Conservation (phyloP, 2,329 filamentous ascomycete genomes). For the Pseudogymnoascus sp. region DNA sequence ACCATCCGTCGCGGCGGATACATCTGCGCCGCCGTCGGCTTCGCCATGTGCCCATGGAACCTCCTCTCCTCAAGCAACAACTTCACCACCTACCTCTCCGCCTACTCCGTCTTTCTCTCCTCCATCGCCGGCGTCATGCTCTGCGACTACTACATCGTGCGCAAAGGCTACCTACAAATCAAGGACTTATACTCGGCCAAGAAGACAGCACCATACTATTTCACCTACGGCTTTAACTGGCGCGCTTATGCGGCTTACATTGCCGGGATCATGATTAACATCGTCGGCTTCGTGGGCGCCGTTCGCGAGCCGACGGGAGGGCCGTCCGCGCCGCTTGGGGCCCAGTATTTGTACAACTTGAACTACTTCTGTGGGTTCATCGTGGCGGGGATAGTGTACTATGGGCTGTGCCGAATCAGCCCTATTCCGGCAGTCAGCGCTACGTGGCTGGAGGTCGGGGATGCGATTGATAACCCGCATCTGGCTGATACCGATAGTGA, state of each 20-base stretch:
- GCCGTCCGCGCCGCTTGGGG: slow-evolving; percentile 59
- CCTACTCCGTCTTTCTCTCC: slow-evolving; percentile 89
- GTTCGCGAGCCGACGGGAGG: slow-evolving; percentile 43
- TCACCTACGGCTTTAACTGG: slow-evolving; percentile 66
- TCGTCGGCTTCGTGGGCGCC: slow-evolving; percentile 82
- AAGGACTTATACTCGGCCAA: slow-evolving; percentile 70
- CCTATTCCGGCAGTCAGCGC: slow-evolving; percentile 69
- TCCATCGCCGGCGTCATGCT: slow-evolving; percentile 89
- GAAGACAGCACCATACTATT: slow-evolving; percentile 62
- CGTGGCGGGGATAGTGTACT: slow-evolving; percentile 60
- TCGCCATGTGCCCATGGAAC: slow-evolving; percentile 83
- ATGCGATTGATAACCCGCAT: slow-evolving; percentile 44
- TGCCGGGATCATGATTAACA: slow-evolving; percentile 76
- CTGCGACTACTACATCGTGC: slow-evolving; percentile 79
- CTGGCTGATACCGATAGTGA: slow-evolving; percentile 16
- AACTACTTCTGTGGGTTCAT: slow-evolving; percentile 86
- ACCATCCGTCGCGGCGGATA: slow-evolving; percentile 84
- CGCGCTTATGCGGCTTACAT: slow-evolving; percentile 78
- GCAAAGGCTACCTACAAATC: slow-evolving; percentile 71
- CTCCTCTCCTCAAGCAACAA: slow-evolving; percentile 66
- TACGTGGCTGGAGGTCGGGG: slow-evolving; percentile 68
- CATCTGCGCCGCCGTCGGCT: slow-evolving; percentile 68
- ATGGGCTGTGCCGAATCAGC: slow-evolving; percentile 54
- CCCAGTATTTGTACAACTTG: slow-evolving; percentile 78
- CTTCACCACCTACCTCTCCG: slow-evolving; percentile 85